Evolutionary conservation across 1,139 yeast species (phyloP), one percentile per base, ranked within the genome.

Genomic region (Debaryomyces fabryi): DNA sequence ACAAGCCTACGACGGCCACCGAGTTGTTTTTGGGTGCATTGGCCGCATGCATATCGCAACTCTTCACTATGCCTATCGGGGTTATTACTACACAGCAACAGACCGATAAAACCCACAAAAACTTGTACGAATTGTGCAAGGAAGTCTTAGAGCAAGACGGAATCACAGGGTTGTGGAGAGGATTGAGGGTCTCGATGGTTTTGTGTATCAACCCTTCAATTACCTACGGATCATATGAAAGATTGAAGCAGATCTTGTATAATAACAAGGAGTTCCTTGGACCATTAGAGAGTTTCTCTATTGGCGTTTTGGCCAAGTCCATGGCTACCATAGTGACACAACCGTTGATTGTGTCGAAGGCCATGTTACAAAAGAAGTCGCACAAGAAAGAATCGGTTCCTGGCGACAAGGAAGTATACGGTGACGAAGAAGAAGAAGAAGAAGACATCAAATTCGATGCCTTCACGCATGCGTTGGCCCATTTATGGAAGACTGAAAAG

Each of bases 51-150:
- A 74, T 88, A 38, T 89, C 96, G 5, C 96, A 89, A 66, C 57
- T 88, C 52, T 85, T 88, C 65, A 88, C 96, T 25, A 85, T 85
- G 71, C 96, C 96, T 12, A 85, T 89, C 49, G 82, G 87, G 21
- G 95, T 89, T 12, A 80, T 89, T 43, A 86, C 96, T 15, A 88
- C 96, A 10, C 86, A 86, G 59, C 96, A 89, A 64, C 96, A 89
- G 69, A 85, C 91, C 25, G 74, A 77, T 51, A 72, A 72, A 54
- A 58, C 63, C 13, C 75, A 71, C 46, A 69, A 68, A 49, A 67
- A 77, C 23, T 74, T 84, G 52, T 50, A 70, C 30, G 70, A 71
- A 46, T 75, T 86, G 45, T 79, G 83, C 27, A 69, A 74, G 51
- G 82, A 83, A 50, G 79, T 88, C 39, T 67, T 82, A 48, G 71